Evolutionary conservation across 805 yeast species (phyloP).

Genomic region (Sugiyamaella smithiae): DNA sequence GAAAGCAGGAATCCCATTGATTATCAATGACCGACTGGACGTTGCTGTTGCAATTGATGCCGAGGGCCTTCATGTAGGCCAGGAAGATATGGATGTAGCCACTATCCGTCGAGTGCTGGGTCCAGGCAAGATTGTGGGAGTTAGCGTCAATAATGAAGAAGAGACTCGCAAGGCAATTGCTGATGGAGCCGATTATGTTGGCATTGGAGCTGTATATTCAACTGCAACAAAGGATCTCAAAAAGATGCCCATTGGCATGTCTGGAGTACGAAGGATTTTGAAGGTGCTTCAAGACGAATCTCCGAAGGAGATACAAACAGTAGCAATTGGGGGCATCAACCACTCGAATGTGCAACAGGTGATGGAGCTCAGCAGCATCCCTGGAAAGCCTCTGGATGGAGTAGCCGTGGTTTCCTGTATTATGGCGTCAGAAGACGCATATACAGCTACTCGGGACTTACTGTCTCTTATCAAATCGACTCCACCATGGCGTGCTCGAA

Average conservation of each 20-base stretch:
- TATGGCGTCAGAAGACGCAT: slow-evolving; percentile 62
- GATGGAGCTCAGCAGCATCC: slow-evolving; percentile 46
- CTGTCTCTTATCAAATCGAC: not conserved
- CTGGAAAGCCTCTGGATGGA: slow-evolving; percentile 62
- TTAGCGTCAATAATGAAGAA: slow-evolving; percentile 59
- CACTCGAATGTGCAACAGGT: slow-evolving; percentile 59
- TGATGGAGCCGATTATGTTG: slow-evolving; percentile 70
- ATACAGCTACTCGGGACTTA: slow-evolving; percentile 45
- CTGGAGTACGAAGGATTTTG: slow-evolving; percentile 58
- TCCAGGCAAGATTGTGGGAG: slow-evolving; percentile 71
- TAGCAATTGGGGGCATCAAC: slow-evolving; percentile 79
- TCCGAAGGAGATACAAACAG: slow-evolving; percentile 49
- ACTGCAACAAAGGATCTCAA: slow-evolving; percentile 68
- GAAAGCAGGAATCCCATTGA: slow-evolving; percentile 61
- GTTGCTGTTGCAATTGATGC: slow-evolving; percentile 87
- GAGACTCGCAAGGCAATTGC: slow-evolving; percentile 53
- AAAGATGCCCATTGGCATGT: slow-evolving; percentile 62
- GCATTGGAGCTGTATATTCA: slow-evolving; percentile 74
- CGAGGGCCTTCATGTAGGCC: slow-evolving; percentile 92
- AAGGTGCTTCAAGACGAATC: slow-evolving; percentile 41
- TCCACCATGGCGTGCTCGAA: not conserved
- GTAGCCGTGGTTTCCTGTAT: slow-evolving; percentile 85
- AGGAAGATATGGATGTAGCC: slow-evolving; percentile 70
- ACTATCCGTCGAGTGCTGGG: slow-evolving; percentile 62
- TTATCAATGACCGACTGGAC: slow-evolving; percentile 84